Base-by-base conservation (phyloP, 2,329 filamentous ascomycete genomes). In the Amauroascus verrucosus region DNA sequence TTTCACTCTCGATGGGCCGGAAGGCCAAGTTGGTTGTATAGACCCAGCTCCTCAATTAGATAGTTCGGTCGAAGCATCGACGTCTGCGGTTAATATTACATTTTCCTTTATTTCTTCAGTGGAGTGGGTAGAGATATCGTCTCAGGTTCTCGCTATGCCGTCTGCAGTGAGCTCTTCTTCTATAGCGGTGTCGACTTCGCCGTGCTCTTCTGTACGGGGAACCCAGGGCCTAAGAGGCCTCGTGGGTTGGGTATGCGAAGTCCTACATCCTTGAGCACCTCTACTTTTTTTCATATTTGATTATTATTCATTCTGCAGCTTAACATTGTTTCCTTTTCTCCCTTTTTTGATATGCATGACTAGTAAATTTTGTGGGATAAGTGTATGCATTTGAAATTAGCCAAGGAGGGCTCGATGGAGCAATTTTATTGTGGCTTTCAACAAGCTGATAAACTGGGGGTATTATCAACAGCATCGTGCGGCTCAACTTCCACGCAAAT, bases 111-210 rank as follows among this genome's bases (percentile, higher is more conserved):
- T 80, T 16, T 74, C 75, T 4, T 75, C 75, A 7, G 72, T 75
- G 33, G 80, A 83, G 63, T 82, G 76, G 67, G 69, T 83, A 22
- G 74, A 80, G 59, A 53, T 73, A 9, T 79, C 75, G 6, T 77
- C 77, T n/a, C 75, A 73, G 56, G 74, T 82, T 9, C 67, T 84
- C 24, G 73, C 83, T 8, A 78, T 83, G 72, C 79, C 80, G 2
- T 79, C 79, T 14, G 73, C 77, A 40, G 76, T 76, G 1, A 60
- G 64, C 24, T 72, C 72, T 6, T 72, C 74, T 18, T 33, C 51
- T 9, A 33, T 48, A 20, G 24, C 52, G 11, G 40, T 75, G 1
- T 72, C 32, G 8, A 9, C 74, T 33, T 74, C 74, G 9, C 72
- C 75, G 9, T 72, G 70, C 9, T 72, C 72, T 37, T 72, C 70